phyloP scores from a whole-genome alignment of 495 filamentous ascomycete species.

The Aspergillus leporis region DNA sequence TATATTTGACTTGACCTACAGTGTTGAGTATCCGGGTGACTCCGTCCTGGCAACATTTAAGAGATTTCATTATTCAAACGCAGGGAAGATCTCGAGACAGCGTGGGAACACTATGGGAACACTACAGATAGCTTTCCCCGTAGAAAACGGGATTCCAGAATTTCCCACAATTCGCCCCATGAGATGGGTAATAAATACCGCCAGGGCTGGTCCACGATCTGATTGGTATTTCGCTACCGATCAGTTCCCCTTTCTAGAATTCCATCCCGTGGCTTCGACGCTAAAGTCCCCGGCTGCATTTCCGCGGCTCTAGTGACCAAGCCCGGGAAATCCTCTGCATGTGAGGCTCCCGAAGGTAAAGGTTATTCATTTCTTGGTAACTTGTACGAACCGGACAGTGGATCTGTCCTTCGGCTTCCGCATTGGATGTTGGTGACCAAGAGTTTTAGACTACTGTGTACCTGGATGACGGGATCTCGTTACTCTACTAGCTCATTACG shows the following conservation, averaged over 20 bases:
- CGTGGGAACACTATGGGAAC: not conserved
- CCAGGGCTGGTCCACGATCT: not conserved
- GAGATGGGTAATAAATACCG: not conserved
- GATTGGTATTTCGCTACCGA: not conserved
- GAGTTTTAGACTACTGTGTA: not conserved
- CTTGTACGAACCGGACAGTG: conserved; percentile 4
- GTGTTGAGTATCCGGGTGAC: not conserved
- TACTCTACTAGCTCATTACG: not conserved
- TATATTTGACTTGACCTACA: not conserved
- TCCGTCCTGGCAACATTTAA: not conserved
- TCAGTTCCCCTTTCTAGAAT: conserved; percentile 10
- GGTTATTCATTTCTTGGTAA: not conserved
- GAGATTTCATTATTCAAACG: not conserved
- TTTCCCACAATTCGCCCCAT: not conserved
- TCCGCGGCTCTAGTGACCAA: conserved; percentile 9
- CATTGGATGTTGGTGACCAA: not conserved
- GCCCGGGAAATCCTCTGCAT: conserved; percentile 7
- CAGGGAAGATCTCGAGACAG: not conserved
- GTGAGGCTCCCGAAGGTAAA: conserved; percentile 7
- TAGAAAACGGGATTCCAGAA: not conserved
- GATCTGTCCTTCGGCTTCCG: conserved; percentile 3
- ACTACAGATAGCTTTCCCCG: not conserved
- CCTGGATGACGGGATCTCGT: not conserved
- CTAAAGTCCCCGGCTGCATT: conserved; percentile 10
- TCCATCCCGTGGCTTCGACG: conserved; percentile 9